phyloP scores from a whole-genome alignment of 108 stramenopile genomes.

The Skeletonema potamos region DNA sequence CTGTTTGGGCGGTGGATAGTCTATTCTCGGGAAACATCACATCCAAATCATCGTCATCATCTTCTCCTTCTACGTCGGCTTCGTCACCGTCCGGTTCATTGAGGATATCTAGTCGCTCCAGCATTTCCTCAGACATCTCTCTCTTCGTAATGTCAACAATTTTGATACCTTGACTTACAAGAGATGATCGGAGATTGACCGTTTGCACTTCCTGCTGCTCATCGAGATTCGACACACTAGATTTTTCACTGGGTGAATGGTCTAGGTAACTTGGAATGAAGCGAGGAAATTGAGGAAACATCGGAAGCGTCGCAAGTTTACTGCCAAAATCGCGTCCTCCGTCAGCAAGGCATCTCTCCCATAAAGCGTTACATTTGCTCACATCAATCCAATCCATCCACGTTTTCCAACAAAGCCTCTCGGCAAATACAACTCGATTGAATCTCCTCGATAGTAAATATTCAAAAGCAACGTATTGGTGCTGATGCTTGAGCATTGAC shows the following conservation, averaged over 20 bases:
- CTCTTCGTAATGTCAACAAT: conserved; percentile 90
- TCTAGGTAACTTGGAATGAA: conserved; percentile 86
- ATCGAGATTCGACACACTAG: conserved; percentile 19
- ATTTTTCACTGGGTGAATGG: conserved; percentile 46
- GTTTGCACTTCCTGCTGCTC: conserved; percentile 57
- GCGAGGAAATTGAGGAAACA: conserved; percentile 76
- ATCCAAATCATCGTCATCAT: conserved; percentile 28
- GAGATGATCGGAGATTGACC: conserved; percentile 16
- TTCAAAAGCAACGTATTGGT: conserved; percentile 50
- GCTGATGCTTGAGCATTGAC: conserved; percentile 63
- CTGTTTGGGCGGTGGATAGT: not conserved
- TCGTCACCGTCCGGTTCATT: conserved; percentile 14
- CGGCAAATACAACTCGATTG: conserved; percentile 59
- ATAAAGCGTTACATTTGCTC: conserved; percentile 47
- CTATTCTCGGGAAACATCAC: conserved; percentile 29
- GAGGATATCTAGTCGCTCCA: conserved; percentile 37
- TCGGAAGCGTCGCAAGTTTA: conserved; percentile 73
- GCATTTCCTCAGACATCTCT: conserved; percentile 57
- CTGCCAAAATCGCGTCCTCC: conserved; percentile 80
- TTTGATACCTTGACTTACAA: conserved; percentile 43
- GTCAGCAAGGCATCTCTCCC: conserved; percentile 68
- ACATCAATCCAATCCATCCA: conserved; percentile 58
- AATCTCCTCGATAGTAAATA: conserved; percentile 67
- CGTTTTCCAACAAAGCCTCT: conserved; percentile 77
- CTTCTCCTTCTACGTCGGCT: conserved; percentile 24